Evolutionary conservation across 306 rosid species (phyloP).

Genomic region (Arachis hypogaea): DNA sequence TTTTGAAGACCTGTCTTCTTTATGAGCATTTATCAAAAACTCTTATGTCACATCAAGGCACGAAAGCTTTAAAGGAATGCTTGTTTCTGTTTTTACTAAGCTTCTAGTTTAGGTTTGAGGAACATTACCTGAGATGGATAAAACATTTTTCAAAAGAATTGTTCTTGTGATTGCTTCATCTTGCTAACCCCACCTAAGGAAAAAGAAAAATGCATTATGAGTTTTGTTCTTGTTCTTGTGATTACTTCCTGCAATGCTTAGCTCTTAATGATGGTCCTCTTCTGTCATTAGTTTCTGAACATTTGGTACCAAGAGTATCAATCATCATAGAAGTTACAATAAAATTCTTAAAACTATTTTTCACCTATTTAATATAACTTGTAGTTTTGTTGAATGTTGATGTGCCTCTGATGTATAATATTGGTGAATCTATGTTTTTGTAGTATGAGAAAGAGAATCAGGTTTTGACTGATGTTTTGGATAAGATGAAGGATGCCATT

Average conservation of each 20-base stretch:
- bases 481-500: slow-evolving; percentile 60
- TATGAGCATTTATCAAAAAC: background rate
- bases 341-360: background rate
- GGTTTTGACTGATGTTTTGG: slow-evolving; percentile 46
- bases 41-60: background rate
- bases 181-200: background rate
- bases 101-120: slow-evolving; percentile 13
- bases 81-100: slow-evolving; percentile 21
- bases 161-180: background rate
- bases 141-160: background rate
- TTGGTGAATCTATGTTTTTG: slow-evolving; percentile 41
- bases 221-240: background rate
- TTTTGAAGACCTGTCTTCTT: slow-evolving; percentile 3
- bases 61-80: background rate
- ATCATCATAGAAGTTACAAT: too few relatives aligned
- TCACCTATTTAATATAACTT: slow-evolving; percentile 20
- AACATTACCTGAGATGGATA: slow-evolving; percentile 20
- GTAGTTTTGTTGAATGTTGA: slow-evolving; percentile 13
- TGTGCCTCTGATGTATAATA: slow-evolving; percentile 11
- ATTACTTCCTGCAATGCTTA: background rate
- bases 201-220: background rate
- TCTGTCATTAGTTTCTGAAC: slow-evolving; percentile 1
- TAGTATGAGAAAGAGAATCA: slow-evolving; percentile 61
- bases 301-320: too few relatives aligned
- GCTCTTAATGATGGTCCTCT: background rate